Conservation (phyloP, 2,329 filamentous ascomycete genomes). For the Colletotrichum sp. region DNA sequence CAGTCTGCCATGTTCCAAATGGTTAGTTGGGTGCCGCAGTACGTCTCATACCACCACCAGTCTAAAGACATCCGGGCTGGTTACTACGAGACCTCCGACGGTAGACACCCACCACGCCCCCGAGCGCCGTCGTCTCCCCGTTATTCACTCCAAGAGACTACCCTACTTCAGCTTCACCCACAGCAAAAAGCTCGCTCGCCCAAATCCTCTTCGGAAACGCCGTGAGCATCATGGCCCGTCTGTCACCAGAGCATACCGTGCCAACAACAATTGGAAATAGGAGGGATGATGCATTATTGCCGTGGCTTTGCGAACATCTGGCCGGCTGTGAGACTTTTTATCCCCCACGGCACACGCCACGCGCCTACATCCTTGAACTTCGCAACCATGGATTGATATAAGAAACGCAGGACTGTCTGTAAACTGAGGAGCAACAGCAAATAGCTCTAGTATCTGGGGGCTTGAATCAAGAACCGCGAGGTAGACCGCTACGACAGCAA, state of each 20-base stretch:
- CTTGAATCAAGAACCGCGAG: too few relatives aligned
- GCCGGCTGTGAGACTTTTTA: background rate
- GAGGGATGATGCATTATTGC: fast-evolving
- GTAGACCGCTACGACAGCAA: too few relatives aligned
- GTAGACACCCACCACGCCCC: fast-evolving
- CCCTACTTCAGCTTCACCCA: background rate
- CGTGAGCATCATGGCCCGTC: fast-evolving
- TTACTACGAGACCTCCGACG: background rate
- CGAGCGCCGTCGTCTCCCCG: fast-evolving
- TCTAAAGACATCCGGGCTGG: too few relatives aligned
- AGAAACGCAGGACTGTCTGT: too few relatives aligned
- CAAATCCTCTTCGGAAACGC: background rate
- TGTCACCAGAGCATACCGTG: background rate
- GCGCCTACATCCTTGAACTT: background rate
- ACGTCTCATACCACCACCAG: background rate
- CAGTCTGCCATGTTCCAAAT: fast-evolving
- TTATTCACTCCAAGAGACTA: background rate
- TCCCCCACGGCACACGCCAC: background rate
- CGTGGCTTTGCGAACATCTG: background rate
- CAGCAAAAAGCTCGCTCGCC: background rate
- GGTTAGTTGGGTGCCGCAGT: fast-evolving
- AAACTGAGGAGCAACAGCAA: too few relatives aligned
- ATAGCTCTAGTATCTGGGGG: too few relatives aligned
- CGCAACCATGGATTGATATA: fast-evolving
- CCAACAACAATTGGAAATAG: fast-evolving